These are phyloP conservation scores for Stagonosporopsis chrysanthemi DNA, from an alignment of 2,329 filamentous ascomycete species.

Conservation along the genomic window DNA sequence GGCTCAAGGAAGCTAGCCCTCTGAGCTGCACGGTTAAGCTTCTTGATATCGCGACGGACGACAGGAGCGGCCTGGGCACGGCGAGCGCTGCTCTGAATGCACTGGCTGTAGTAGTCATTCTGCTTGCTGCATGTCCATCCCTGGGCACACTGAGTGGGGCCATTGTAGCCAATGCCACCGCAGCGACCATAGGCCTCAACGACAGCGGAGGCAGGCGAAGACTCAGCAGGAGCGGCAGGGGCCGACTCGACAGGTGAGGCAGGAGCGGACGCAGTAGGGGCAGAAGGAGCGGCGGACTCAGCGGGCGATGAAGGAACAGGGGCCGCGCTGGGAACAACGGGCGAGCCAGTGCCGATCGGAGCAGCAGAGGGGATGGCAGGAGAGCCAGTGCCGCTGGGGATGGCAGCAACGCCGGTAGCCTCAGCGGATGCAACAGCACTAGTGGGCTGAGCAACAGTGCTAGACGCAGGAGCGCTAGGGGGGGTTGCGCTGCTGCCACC, in stretches of 20 bases:
- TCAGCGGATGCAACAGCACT: constrained; percentile 12
- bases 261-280: background rate
- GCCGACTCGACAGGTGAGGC: constrained; percentile 11
- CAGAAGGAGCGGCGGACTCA: constrained; percentile 11
- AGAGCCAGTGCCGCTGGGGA: constrained; percentile 6
- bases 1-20: constrained; percentile 4
- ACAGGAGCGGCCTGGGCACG: constrained; percentile 5
- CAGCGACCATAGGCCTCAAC: constrained; percentile 51
- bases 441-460: constrained; percentile 14
- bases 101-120: constrained; percentile 57
- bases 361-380: constrained; percentile 3
- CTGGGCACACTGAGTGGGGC: constrained; percentile 49
- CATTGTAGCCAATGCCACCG: constrained; percentile 53
- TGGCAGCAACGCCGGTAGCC: constrained; percentile 10
- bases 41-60: constrained; percentile 16
- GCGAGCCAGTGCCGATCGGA: constrained; percentile 11
- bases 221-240: constrained; percentile 12
- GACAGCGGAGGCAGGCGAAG: constrained; percentile 5
- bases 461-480: background rate
- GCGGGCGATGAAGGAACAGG: constrained; percentile 13
- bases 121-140: constrained; percentile 50
- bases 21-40: constrained; percentile 12
- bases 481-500: constrained; percentile 30
- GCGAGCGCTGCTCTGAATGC: constrained; percentile 24
- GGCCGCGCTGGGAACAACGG: constrained; percentile 16